Conservation (phyloP, 2,329 filamentous ascomycete species). For the Colletotrichum aenigma region DNA sequence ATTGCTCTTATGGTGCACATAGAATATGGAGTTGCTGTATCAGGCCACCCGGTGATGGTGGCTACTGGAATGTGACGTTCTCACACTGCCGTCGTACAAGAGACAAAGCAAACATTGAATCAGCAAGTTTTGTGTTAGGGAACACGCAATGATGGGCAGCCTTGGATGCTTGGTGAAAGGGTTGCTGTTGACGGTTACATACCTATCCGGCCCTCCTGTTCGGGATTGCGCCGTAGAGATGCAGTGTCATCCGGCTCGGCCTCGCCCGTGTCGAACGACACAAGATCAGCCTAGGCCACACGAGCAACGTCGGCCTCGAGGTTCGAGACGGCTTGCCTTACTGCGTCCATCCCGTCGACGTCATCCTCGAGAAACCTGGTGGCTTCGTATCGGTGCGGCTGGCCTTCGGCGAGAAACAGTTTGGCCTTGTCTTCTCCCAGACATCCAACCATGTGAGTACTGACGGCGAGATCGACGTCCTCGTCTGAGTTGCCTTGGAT, state of each 20-base stretch:
- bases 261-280: not conserved
- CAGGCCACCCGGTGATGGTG: not conserved
- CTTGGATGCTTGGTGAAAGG: not conserved
- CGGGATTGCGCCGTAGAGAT: not conserved
- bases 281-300: not conserved
- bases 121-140: not conserved
- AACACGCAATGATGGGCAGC: not conserved
- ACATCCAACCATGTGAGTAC: slow-evolving; percentile 26
- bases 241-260: not conserved
- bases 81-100: not conserved
- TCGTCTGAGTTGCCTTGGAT: slow-evolving; percentile 34
- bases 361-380: slow-evolving; percentile 33
- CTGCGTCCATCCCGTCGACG: slow-evolving; percentile 27
- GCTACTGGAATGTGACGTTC: not conserved
- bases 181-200: not conserved
- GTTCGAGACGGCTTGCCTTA: slow-evolving; percentile 26
- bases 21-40: not conserved
- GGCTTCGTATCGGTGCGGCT: slow-evolving; percentile 33
- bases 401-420: slow-evolving; percentile 28
- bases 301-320: slow-evolving; percentile 22
- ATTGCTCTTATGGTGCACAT: not conserved
- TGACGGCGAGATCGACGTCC: slow-evolving; percentile 32
- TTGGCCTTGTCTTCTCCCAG: slow-evolving; percentile 29
- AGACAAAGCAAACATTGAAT: not conserved
- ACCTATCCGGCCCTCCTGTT: not conserved